phyloP scores from a whole-genome alignment of 2,329 filamentous ascomycete species.

The Magnaporthiopsis poae region DNA sequence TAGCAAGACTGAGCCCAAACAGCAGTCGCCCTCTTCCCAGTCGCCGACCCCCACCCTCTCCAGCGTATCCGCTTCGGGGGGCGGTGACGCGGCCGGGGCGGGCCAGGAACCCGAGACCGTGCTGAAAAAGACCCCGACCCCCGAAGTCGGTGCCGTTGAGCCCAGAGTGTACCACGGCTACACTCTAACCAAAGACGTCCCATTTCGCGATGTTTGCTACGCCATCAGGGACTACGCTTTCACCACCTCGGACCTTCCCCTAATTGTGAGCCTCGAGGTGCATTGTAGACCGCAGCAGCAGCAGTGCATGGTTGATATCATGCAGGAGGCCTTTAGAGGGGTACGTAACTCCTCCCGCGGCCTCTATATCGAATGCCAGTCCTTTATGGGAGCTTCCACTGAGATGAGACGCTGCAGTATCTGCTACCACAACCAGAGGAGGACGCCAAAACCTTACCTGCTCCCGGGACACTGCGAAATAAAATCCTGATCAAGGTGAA shows the following conservation, averaged over 20 bases:
- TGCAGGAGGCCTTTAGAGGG: conserved; percentile 75
- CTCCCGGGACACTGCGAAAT: conserved; percentile 57
- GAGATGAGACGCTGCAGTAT: conserved; percentile 21
- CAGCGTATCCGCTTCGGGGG: not conserved
- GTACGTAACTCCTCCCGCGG: not conserved
- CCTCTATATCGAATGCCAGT: not conserved
- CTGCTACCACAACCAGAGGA: conserved; percentile 49
- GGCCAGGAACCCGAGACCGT: not conserved
- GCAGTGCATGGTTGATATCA: conserved; percentile 82
- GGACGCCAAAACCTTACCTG: conserved; percentile 45
- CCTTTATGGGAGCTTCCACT: not conserved
- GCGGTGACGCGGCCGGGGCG: not conserved
- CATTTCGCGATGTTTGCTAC: conserved; percentile 76
- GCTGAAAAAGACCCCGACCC: not conserved
- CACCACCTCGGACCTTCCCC: conserved; percentile 60
- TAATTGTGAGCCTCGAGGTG: conserved; percentile 92
- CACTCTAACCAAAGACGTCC: conserved; percentile 78
- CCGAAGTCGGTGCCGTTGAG: conserved; percentile 35
- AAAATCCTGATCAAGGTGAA: conserved; percentile 85
- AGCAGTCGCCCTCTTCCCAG: not conserved
- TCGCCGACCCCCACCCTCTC: conserved; percentile 5
- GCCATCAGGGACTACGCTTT: conserved; percentile 76
- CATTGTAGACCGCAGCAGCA: conserved; percentile 77
- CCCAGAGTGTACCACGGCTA: conserved; percentile 79
- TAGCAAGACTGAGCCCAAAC: conserved; percentile 17